These are phyloP conservation scores for Leucocoprinus leucothites DNA, from an alignment of 768 basidiomycete genomes.

Conservation along the genomic window DNA sequence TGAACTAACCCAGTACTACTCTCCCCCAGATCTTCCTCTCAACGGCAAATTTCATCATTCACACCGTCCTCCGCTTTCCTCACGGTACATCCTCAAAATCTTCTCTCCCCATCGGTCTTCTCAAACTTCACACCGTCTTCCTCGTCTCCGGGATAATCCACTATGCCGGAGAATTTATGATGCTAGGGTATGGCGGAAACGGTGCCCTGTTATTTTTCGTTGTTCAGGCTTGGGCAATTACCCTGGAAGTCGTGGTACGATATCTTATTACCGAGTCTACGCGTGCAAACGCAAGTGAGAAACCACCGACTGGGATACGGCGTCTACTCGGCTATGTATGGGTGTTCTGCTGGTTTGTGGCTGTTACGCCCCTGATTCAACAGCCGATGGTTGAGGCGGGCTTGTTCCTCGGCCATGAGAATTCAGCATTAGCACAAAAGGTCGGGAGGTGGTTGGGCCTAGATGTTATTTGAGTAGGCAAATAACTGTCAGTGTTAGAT, in stretches of 20 bases:
- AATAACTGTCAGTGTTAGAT: neutral
- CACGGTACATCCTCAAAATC: conserved; percentile 21
- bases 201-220: conserved; percentile 26
- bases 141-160: conserved; percentile 29
- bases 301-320: neutral
- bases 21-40: neutral
- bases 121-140: conserved; percentile 22
- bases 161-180: conserved; percentile 24
- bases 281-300: neutral
- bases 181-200: conserved; percentile 15
- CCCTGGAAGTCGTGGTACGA: conserved; percentile 22
- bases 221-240: conserved; percentile 26
- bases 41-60: conserved; percentile 3
- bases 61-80: conserved; percentile 25
- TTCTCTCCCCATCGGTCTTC: conserved; percentile 17
- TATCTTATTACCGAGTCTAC: conserved; percentile 9
- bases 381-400: conserved; percentile 11
- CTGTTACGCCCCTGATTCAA: conserved; percentile 5
- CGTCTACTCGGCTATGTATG: conserved; percentile 12
- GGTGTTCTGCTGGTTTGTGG: conserved; percentile 13
- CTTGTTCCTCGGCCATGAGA: conserved; percentile 2
- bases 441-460: neutral
- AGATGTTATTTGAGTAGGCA: neutral
- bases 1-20: neutral
- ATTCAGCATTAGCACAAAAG: neutral